Base-by-base conservation (phyloP, 257 asterid genomes). In the Echites panduratus region DNA sequence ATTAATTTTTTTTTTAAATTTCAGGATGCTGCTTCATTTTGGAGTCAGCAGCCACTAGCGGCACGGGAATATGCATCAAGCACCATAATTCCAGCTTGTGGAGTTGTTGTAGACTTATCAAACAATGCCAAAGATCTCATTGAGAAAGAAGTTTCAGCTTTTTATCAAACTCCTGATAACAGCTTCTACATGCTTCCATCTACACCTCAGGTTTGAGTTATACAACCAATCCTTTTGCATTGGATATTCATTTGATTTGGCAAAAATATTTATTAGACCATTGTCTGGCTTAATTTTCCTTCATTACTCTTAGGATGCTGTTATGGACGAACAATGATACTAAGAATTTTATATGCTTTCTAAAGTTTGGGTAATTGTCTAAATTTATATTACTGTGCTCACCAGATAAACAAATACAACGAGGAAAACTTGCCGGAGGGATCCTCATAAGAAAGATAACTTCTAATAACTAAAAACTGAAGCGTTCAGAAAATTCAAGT, bases 101-200 rank as follows among this genome's bases (percentile, higher is more conserved):
- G 81, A 77, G 87, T 89, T 76, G 96, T 89, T 66, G 64, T 85
- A 75, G 96, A 95, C 82, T 76, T 95, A 62, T 90, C 99, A 43
- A 87, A 81, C 84, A 85, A 76, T 63, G 91, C 97, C 29, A 87
- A 83, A 77, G 99, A 92, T 85, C 94, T 90, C 82, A 83, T 92
- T 72, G 97, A 92, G 77, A 88, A 84, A 79, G 99, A 95, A 85
- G 97, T 90, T 77, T 90, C 92, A 70, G 89, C 96, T 68, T 95
- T 90, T 80, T 92, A 82, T 85, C 90, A 83, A 82, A 84, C 91
- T 77, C 99, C 99, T 70, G 97, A 92, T 76, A 95, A 87, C 79
- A 86, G 90, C 85, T 86, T 92, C 66, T 90, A 89, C 87, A 95
- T 95, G 98, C 97, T 95, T 79, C 99, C 99, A 50, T 87, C 97